These are phyloP conservation scores for Volvox reticuliferus DNA, from an alignment of 139 green algal species.

Conservation along the genomic window DNA sequence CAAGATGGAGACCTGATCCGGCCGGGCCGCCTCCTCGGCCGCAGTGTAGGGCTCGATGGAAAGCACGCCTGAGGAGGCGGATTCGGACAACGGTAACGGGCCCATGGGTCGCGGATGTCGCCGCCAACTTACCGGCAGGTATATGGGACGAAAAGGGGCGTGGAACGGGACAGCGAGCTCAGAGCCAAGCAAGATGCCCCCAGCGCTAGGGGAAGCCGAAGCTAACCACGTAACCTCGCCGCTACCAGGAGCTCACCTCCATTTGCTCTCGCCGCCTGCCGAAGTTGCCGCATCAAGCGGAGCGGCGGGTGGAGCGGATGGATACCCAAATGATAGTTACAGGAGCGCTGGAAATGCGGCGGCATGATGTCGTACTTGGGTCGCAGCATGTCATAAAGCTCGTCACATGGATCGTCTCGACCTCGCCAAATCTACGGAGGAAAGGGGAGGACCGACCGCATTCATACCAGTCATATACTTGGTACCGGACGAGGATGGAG, in stretches of 20 bases:
- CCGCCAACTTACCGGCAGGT: too few species aligned
- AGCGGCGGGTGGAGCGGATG: slow-evolving; percentile 64
- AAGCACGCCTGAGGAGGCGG: slow-evolving; percentile 38
- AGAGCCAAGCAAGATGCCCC: too few species aligned
- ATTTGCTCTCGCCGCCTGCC: slow-evolving; percentile 31
- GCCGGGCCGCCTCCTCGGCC: background rate
- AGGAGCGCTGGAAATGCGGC: slow-evolving; percentile 42
- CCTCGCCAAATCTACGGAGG: slow-evolving; percentile 68
- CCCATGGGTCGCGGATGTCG: background rate
- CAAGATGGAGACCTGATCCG: slow-evolving; percentile 50
- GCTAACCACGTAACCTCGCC: too few species aligned
- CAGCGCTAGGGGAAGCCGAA: too few species aligned
- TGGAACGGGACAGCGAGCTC: background rate
- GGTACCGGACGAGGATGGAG: too few species aligned
- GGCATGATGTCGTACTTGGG: slow-evolving; percentile 62
- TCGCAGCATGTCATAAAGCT: slow-evolving; percentile 71
- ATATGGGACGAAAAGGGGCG: background rate
- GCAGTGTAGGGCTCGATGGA: slow-evolving; percentile 69
- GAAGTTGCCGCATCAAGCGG: slow-evolving; percentile 48
- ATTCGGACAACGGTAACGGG: background rate
- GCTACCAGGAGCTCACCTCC: slow-evolving; percentile 12
- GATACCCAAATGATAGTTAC: slow-evolving; percentile 69
- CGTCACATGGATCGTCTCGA: slow-evolving; percentile 53
- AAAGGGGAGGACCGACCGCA: background rate
- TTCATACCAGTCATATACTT: background rate